Base-by-base conservation (phyloP, 164 flowering plant genomes). In the Platanus orientalis region DNA sequence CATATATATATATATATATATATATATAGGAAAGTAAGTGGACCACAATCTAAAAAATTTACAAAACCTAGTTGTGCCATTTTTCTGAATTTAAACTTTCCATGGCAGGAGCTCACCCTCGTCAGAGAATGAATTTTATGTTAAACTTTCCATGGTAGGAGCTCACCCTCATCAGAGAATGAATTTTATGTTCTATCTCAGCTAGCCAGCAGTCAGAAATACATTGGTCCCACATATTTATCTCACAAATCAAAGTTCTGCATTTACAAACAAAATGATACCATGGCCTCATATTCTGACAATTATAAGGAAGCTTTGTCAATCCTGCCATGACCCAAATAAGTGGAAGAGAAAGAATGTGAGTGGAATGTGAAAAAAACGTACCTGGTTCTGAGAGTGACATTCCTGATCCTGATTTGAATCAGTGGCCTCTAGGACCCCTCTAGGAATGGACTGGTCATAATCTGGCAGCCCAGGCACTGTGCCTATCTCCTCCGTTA, bases 341-440 rank as follows among this genome's bases (percentile, higher is more conserved):
- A 20, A 51, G 6, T 30, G 29, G 42, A 28, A 45, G 54, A 9
- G 11, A n/a, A 19, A 49, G 27, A 25, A 42, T 52, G 51, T 7
- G 42, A 58, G 36, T 10, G 1, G 47, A 34, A 21, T 44, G 14
- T 44, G 52, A 19, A 13, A 7, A 34, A 13, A 68, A 78, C 87
- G 65, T 81, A 75, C 97, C 94, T 77, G 83, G 62, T 73, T 51
- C 34, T 60, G 77, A 55, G 71, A 73, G 56, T 63, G 62, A 53
- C 66, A 75, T 55, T 80, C 89, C 57, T 58, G 79, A 78, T 83
- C 79, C 66, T 78, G 88, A 71, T 76, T 83, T 57, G 92, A 84
- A 69, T 78, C 90, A 65, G 83, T 74, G 40, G 88, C 82, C 72
- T 83, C 85, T 49, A 79, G 82, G 57, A 68, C 60, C 64, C 82